Evolutionary conservation across 768 basidiomycete genomes (phyloP), one percentile per base, ranked within the genome.

Genomic region (Flagelloscypha sp.): DNA sequence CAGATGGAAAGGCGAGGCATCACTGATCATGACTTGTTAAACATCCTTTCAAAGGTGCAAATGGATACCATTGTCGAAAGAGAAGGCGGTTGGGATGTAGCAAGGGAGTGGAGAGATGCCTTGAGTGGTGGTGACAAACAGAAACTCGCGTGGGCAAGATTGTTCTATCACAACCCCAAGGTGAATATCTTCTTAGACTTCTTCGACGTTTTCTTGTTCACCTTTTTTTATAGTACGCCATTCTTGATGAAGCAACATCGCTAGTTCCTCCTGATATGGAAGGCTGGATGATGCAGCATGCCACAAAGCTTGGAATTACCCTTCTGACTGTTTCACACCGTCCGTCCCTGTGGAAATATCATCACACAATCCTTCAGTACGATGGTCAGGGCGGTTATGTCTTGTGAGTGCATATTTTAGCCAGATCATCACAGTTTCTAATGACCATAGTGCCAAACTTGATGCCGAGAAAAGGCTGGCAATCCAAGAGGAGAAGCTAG

Each of bases 91-190:
- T 97, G 92, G 92, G 84, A 86, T 48, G 66, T 69, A 6, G 68
- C 73, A n/a, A 72, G 80, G 31, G 94, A 97, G 50, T 98, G 94
- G 94, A 74, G 88, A 43, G 92, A 95, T 54, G 75, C 85, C 2
- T 60, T 98, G 22, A 90, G 86, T 50, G 93, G 94, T 1, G 93
- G 93, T 13, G 94, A 95, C 56, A 89, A 98, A 56, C 93, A 98
- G 60, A 81, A 93, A 61, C 84, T 98, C 38, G 94, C 94, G 0
- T 97, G 94, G 90, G 94, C 90, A 9, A 66, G 94, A 46, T 57
- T 99, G 46, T 99, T 97, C 54, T 99, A 99, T 56, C 94, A 98
- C 53, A 66, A 72, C 38, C 94, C 94, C 7, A 93, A 89, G 72
- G 89, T 79, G 43, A 45, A 67, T 52, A 4, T 45, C 13, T 34